A percentile compares a stretch with the other conserved stretches of the same genome.
These are phyloP conservation scores for Davidsoniella australis DNA, from an alignment of 2,329 filamentous ascomycete species.

Conservation along the genomic window DNA sequence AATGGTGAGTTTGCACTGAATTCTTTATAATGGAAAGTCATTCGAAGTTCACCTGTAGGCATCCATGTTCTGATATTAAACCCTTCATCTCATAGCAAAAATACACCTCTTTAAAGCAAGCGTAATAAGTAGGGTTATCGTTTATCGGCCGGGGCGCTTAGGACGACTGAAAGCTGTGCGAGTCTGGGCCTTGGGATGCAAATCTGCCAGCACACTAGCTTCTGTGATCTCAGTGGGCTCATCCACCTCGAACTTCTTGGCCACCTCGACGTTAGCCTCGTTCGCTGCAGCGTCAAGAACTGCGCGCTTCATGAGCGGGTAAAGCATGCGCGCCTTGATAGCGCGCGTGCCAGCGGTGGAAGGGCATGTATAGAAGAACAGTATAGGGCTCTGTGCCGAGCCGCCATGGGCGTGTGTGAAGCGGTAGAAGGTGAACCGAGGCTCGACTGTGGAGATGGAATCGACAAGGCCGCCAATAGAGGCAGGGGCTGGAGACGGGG, in stretches of 20 bases:
- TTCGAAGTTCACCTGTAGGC: neutral
- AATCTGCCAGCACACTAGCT: conserved; percentile 44
- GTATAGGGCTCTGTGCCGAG: conserved; percentile 36
- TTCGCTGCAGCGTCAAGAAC: conserved; percentile 49
- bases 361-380: conserved; percentile 76
- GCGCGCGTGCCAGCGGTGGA: conserved; percentile 43
- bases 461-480: conserved; percentile 39
- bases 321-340: conserved; percentile 75
- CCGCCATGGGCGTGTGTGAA: conserved; percentile 42
- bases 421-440: conserved; percentile 63
- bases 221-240: conserved; percentile 56
- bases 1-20: no score
- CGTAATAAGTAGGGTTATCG: neutral
- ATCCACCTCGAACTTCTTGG: conserved; percentile 54
- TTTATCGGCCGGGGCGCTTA: conserved; percentile 55
- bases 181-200: conserved; percentile 48
- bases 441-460: conserved; percentile 48
- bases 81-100: neutral
- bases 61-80: neutral
- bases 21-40: neutral
- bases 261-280: conserved; percentile 47
- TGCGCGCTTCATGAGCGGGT: conserved; percentile 52
- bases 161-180: conserved; percentile 59
- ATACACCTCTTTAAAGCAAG: no score
- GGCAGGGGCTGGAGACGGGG: conserved; percentile 31